These are phyloP conservation scores for Mortierella sp. DNA, from an alignment of 371 early-diverging fungal genomes.

Conservation along the genomic window DNA sequence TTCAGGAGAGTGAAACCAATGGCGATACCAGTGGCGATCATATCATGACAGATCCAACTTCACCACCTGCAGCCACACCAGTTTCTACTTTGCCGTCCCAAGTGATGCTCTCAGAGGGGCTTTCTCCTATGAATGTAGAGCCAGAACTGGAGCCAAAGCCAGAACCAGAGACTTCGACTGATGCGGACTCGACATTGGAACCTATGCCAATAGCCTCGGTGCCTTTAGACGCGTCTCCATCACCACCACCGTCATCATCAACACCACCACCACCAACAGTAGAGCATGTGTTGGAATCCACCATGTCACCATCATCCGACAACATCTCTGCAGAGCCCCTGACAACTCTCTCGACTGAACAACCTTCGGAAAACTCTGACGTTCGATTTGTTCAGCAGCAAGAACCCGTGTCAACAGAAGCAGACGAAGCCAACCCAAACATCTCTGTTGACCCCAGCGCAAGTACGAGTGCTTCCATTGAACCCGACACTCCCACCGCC, in stretches of 20 bases:
- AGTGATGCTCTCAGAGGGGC: neutral
- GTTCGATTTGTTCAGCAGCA: neutral
- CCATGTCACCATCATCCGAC: neutral
- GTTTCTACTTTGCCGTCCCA: neutral
- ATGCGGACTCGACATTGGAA: neutral
- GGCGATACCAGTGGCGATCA: slow-evolving; percentile 10
- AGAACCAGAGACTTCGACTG: neutral
- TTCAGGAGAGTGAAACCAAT: slow-evolving; percentile 5
- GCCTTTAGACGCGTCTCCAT: neutral
- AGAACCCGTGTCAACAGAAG: neutral
- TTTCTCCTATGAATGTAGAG: neutral
- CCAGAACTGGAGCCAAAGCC: neutral
- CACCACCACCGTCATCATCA: neutral
- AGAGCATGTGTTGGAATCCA: neutral
- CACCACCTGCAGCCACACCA: neutral
- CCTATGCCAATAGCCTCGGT: neutral
- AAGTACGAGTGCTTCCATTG: neutral
- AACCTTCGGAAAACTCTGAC: neutral
- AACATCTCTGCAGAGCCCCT: neutral
- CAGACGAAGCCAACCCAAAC: neutral
- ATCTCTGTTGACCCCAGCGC: neutral
- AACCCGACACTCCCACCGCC: neutral
- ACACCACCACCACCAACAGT: neutral
- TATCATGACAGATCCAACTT: neutral
- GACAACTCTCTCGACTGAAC: neutral